Evolutionary conservation across 306 rosid genomes (phyloP).

Genomic region (Fragaria ananassa): DNA sequence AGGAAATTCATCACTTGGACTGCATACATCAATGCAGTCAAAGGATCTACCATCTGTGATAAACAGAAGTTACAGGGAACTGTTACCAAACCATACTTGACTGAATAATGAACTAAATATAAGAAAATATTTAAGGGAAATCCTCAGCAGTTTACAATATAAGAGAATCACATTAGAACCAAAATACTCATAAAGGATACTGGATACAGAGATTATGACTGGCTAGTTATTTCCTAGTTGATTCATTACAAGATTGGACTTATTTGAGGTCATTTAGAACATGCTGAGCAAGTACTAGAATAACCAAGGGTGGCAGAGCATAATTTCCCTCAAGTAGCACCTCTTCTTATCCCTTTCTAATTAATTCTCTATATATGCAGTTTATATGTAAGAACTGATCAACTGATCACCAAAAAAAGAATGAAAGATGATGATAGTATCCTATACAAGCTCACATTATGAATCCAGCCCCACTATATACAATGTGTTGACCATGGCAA

Average conservation of each 20-base stretch:
- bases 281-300: neutral
- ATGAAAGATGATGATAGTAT: neutral
- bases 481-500: neutral
- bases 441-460: neutral
- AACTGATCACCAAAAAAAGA: neutral
- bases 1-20: constrained; percentile 98
- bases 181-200: neutral
- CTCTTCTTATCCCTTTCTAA: neutral
- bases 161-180: neutral
- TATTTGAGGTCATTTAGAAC: neutral
- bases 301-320: neutral
- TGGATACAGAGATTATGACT: neutral
- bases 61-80: constrained; percentile 16
- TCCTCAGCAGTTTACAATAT: neutral
- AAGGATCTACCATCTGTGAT: constrained; percentile 87
- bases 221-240: neutral
- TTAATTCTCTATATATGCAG: neutral
- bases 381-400: neutral
- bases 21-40: constrained; percentile 97
- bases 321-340: neutral
- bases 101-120: constrained; percentile 8
- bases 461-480: neutral
- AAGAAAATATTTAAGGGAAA: constrained; percentile 6
- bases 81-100: constrained; percentile 21
- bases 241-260: neutral